Evolutionary conservation across 2,329 filamentous ascomycete species (phyloP).

Genomic region (Xylariaceae sp.): DNA sequence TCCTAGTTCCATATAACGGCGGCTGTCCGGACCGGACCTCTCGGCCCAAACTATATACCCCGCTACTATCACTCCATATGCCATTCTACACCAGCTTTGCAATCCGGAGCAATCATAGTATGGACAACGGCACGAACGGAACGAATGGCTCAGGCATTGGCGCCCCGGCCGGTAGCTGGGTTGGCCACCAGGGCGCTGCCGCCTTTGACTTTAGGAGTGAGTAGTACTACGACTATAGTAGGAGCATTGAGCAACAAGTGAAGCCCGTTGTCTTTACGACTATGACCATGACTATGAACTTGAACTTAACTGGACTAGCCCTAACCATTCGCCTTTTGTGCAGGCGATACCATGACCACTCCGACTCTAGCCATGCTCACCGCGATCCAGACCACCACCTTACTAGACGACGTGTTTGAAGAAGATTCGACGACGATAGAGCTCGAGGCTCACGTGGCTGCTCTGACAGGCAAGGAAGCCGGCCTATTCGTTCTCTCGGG

Average conservation of each 20-base stretch:
- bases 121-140: background rate
- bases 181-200: conserved; percentile 41
- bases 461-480: conserved; percentile 69
- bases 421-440: conserved; percentile 74
- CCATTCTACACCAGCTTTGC: background rate
- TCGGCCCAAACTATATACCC: background rate
- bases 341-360: conserved; percentile 74
- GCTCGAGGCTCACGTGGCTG: conserved; percentile 70
- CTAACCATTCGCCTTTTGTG: conserved; percentile 5
- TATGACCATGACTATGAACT: background rate
- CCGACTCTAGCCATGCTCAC: conserved; percentile 74
- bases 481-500: conserved; percentile 76
- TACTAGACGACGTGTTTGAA: conserved; percentile 78
- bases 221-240: conserved; percentile 17
- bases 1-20: background rate
- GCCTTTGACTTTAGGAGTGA: conserved; percentile 44
- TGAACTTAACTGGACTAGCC: background rate
- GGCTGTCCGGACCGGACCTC: background rate
- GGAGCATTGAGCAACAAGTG: background rate
- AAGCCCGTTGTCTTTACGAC: too few species aligned
- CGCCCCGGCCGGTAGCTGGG: conserved; percentile 37
- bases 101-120: background rate
- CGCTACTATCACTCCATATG: background rate
- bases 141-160: background rate
- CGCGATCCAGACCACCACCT: conserved; percentile 71